Evolutionary conservation across 2,329 filamentous ascomycete genomes (phyloP).

Genomic region (Aspergillus intermedius): DNA sequence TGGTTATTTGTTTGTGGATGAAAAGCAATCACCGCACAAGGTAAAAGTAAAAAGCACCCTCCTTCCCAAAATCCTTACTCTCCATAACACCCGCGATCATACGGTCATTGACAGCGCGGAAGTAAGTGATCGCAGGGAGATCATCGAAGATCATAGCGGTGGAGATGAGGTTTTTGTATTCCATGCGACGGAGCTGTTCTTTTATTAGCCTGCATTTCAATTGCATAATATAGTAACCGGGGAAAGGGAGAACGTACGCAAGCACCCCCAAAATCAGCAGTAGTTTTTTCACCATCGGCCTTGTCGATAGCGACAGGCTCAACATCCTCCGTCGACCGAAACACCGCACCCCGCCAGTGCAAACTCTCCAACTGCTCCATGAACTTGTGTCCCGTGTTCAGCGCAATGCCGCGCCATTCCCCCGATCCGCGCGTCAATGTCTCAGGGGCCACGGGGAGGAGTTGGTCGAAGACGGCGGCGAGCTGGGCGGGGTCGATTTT

Average conservation of each 20-base stretch:
- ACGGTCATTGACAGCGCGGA: slow-evolving; percentile 21
- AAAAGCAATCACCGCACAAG: slow-evolving; percentile 4
- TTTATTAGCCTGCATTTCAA: background rate
- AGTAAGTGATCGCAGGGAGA: slow-evolving; percentile 25
- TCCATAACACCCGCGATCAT: slow-evolving; percentile 22
- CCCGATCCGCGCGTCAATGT: slow-evolving; percentile 14
- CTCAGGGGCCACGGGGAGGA: slow-evolving; percentile 17
- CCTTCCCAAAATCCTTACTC: slow-evolving; percentile 8
- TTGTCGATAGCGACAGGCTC: slow-evolving; percentile 21
- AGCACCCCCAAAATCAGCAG: background rate
- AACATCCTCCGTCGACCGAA: slow-evolving; percentile 22
- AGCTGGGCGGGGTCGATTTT: slow-evolving; percentile 1
- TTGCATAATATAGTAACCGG: too few relatives aligned
- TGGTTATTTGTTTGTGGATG: slow-evolving; percentile 12
- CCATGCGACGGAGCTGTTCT: background rate
- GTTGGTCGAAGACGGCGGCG: background rate
- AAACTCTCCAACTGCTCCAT: slow-evolving; percentile 15
- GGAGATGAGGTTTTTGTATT: slow-evolving; percentile 14
- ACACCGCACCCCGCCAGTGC: slow-evolving; percentile 28
- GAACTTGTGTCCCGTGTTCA: slow-evolving; percentile 20
- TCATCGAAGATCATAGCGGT: slow-evolving; percentile 26
- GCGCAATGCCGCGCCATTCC: slow-evolving; percentile 22
- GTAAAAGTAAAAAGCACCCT: slow-evolving; percentile 22
- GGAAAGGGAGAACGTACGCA: background rate
- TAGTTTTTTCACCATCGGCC: background rate